A percentile compares a stretch with the other conserved stretches of the same genome.
Conservation (phyloP, 306 rosid genomes). For the Quercus ilex region DNA sequence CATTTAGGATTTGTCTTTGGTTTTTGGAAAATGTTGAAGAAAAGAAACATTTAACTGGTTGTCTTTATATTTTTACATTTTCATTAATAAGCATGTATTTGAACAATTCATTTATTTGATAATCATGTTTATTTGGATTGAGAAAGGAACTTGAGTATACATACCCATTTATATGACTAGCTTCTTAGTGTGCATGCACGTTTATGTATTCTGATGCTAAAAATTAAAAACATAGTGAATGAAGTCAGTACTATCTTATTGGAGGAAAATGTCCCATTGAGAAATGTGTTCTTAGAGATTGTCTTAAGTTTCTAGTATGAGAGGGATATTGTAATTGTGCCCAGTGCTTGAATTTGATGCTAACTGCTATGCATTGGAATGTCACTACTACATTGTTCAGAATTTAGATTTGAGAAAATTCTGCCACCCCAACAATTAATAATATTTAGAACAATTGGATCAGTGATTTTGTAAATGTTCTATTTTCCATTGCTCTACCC, state of each 20-base stretch:
- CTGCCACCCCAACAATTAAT: too few species aligned
- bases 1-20: too few species aligned
- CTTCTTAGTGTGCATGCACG: too few species aligned
- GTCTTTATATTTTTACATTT: not conserved
- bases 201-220: too few species aligned
- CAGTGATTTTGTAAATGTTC: too few species aligned
- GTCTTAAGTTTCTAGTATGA: not conserved
- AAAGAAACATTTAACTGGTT: too few species aligned
- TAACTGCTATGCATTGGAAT: not conserved
- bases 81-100: not conserved
- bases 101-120: not conserved
- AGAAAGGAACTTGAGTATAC: not conserved
- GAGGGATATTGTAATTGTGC: not conserved
- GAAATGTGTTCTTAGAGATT: not conserved
- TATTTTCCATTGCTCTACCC: too few species aligned
- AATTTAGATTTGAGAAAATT: too few species aligned
- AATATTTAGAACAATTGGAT: too few species aligned
- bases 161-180: not conserved
- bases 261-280: not conserved
- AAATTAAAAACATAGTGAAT: not conserved
- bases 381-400: not conserved
- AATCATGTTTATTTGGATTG: not conserved
- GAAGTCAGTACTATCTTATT: not conserved
- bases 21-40: too few species aligned
- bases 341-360: not conserved